Evolutionary conservation across 257 asterid genomes (phyloP).

Genomic region (Echium plantagineum): DNA sequence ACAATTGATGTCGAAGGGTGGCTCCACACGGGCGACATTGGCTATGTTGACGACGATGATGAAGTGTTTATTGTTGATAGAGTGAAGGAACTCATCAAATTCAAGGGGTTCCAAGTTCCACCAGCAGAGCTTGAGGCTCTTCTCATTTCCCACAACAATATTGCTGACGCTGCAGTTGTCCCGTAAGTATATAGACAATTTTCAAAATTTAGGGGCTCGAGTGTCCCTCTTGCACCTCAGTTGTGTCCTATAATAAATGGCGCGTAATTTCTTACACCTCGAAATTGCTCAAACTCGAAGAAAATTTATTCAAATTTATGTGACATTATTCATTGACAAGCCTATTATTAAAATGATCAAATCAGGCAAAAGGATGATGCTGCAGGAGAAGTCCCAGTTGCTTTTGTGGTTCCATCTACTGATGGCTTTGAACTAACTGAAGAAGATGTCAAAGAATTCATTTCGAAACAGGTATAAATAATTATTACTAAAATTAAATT

Average conservation of each 20-base stretch:
- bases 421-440: constrained; percentile 51
- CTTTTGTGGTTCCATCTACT: constrained; percentile 56
- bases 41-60: constrained; percentile 28
- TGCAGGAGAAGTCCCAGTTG: constrained; percentile 92
- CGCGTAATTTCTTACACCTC: neutral
- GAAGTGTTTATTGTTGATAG: constrained; percentile 57
- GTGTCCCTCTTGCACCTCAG: too few species aligned
- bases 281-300: too few species aligned
- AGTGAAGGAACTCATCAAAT: constrained; percentile 77
- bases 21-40: constrained; percentile 90
- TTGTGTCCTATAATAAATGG: neutral
- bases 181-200: constrained; percentile 40
- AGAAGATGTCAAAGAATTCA: constrained; percentile 61
- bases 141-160: constrained; percentile 51
- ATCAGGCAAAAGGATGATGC: constrained; percentile 64
- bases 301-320: neutral
- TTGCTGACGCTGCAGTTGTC: constrained; percentile 87
- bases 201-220: too few species aligned
- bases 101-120: constrained; percentile 93
- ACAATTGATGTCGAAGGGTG: constrained; percentile 79
- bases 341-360: too few species aligned
- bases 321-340: neutral
- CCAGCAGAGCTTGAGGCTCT: constrained; percentile 94
- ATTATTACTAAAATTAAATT: neutral
- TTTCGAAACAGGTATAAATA: constrained; percentile 57